Conservation (phyloP, 1,139 yeast species). For the Trichomonascaceae sp. region DNA sequence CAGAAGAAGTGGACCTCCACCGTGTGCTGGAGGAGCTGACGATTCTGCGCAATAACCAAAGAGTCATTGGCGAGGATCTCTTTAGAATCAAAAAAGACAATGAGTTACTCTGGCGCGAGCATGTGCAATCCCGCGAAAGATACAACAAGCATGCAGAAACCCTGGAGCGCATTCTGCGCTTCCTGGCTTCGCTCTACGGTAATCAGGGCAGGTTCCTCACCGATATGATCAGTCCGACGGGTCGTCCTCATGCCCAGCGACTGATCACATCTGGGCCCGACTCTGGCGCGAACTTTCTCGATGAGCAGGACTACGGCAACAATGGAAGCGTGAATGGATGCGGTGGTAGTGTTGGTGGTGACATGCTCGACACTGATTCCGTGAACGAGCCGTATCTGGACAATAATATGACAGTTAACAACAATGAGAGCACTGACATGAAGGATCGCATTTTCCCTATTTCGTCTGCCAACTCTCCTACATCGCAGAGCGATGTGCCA, state of each 20-base stretch:
- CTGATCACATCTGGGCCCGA: slow-evolving; percentile 7
- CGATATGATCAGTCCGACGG: slow-evolving; percentile 13
- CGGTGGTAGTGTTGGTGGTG: neutral
- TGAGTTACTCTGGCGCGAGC: slow-evolving; percentile 83
- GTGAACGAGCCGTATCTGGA: neutral
- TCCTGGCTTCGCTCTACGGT: slow-evolving; percentile 75
- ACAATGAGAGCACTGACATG: too few relatives aligned
- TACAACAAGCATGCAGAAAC: slow-evolving; percentile 80
- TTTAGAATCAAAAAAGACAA: slow-evolving; percentile 76
- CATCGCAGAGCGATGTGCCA: neutral
- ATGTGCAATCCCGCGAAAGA: slow-evolving; percentile 68
- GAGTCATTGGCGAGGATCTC: slow-evolving; percentile 71
- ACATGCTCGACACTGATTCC: neutral
- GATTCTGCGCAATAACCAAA: slow-evolving; percentile 61
- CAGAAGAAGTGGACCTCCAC: slow-evolving; percentile 41
- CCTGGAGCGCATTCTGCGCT: slow-evolving; percentile 73
- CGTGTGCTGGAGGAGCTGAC: slow-evolving; percentile 61
- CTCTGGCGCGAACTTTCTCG: neutral
- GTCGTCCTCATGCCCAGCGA: slow-evolving; percentile 8
- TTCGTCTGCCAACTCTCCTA: neutral
- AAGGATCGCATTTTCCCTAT: too few relatives aligned
- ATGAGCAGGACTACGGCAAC: neutral
- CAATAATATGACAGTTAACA: too few relatives aligned
- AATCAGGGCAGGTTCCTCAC: slow-evolving; percentile 30
- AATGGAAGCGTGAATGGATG: neutral